Evolutionary conservation across 2,329 filamentous ascomycete genomes (phyloP), one percentile per base, ranked within the genome.

Genomic region (Arthrobotrys conoides): DNA sequence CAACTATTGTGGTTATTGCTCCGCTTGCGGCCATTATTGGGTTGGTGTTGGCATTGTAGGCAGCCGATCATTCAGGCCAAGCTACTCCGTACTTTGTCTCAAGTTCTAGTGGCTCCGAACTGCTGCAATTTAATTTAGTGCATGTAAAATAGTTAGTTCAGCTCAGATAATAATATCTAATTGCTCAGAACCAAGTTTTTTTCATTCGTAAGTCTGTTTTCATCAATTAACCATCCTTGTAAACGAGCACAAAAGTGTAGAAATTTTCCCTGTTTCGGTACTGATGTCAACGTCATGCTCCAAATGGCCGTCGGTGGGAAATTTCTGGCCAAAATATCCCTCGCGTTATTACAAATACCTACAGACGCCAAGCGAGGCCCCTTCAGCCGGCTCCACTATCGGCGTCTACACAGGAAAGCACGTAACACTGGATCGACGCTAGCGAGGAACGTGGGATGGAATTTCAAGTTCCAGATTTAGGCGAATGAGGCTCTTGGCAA

Each of bases 11-110:
- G 9, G 33, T 67, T 22, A 55, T 67, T 33, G 64, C 64, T 41
- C 64, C 64, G 20, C 64, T 67, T 51, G 64, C 64, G 20, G 64
- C 64, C 27, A 36, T 67, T 14, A 53, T 67, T 20, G 64, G 64
- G 27, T 30, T 67, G 27, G 64, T 18, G 38, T 67, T 67, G 48
- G 64, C 64, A 55, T 67, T 67, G n/a, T 67, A 67, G 48, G 57
- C 57, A 61, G 57, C 36, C 36, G 57, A 61, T 30, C 36, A 24
- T 61, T 9, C 30, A 38, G n/a, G n/a, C 57, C 30, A 41, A 10
- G 18, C 33, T n/a, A n/a, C n/a, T n/a, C n/a, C n/a, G n/a, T 41
- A 61, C 5, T 24, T 61, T 41, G 33, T 61, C 44, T 65, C 44
- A 65, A 16, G 44, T 30, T 3, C 0, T 20, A 12, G 30, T 33